Evolutionary conservation across 441 rosid genomes (phyloP), one percentile per base, ranked within the genome.

Genomic region (Corymbia citriodora): DNA sequence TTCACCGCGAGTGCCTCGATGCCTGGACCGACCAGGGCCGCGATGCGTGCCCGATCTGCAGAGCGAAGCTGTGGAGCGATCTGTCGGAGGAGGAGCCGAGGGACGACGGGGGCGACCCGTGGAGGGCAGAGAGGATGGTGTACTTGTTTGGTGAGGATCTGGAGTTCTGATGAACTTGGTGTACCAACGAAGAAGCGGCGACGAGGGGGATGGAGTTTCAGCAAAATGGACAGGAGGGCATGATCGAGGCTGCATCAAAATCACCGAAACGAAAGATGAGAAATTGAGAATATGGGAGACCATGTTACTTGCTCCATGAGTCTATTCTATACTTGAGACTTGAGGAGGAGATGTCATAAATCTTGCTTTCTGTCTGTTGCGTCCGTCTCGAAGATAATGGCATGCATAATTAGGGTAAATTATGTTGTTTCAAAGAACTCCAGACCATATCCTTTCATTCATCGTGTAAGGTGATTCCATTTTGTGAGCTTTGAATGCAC

Each of bases 41-140:
- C 49, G 70, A 8, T 2, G 74, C 91, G 19, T 90, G 89, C 15
- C 91, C 91, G 1, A 48, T 90, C 86, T 87, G 91, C 36, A 87
- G 91, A 14, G 79, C 83, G 17, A 53, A 89, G 52, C 87, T 72
- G 11, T 33, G 90, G 63, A 33, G 83, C 83, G 17, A 74, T 40
- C 83, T 2, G 85, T 5, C 50, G 23, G 57, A 48, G 45, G 90
- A 53, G 61, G 90, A 53, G 61, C 57, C 40, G 36, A 15, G 63
- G 10, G 5, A 36, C 25, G 68, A 45, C 12, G 29, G 48, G 3
- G 27, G 48, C 15, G 89, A 90, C 87, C 89, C 87, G 8, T 90
- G 91, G 91, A 65, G 91, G 86, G 33, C 10, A 59, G 89, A 90
- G 89, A 90, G 91, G 89, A 90, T 90, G 89, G 9, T 70, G 57